Evolutionary conservation across 768 basidiomycete genomes (phyloP).

Genomic region (Phlebiopsis flavidoalba): DNA sequence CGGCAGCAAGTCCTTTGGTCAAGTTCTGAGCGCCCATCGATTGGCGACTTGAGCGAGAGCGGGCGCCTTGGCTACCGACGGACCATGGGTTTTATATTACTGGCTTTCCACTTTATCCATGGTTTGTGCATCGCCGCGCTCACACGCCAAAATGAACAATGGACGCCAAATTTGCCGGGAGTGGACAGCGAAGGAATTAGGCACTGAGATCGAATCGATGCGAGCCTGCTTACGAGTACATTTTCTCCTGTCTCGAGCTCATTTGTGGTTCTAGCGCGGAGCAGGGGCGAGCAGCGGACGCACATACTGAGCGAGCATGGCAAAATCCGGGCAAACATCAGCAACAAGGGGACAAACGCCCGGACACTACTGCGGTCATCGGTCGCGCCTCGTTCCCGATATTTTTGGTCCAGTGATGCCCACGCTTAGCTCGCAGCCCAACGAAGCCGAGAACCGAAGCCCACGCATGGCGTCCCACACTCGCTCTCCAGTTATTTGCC

Average conservation of each 20-base stretch:
- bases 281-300: not conserved
- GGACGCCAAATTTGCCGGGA: conserved; percentile 9
- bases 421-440: conserved; percentile 4
- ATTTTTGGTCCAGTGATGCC: not conserved
- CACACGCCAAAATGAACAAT: conserved; percentile 28
- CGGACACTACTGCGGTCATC: conserved; percentile 2
- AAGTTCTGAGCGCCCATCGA: conserved; percentile 64
- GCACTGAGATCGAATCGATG: not conserved
- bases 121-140: conserved; percentile 25
- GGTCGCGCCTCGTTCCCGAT: not conserved
- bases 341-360: conserved; percentile 11
- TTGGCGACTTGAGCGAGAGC: conserved; percentile 4
- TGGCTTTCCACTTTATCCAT: conserved; percentile 26
- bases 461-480: conserved; percentile 79
- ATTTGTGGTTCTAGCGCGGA: not conserved
- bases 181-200: too few relatives aligned
- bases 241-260: not conserved
- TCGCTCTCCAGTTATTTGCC: conserved; percentile 74
- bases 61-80: conserved; percentile 7
- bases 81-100: conserved; percentile 26
- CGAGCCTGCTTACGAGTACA: not conserved
- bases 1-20: conserved; percentile 85
- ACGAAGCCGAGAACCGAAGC: conserved; percentile 3
- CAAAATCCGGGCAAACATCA: conserved; percentile 14
- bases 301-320: not conserved